Conservation (phyloP, 192 early-diverging fungal genomes). For the Martensiomyces pterosporus region DNA sequence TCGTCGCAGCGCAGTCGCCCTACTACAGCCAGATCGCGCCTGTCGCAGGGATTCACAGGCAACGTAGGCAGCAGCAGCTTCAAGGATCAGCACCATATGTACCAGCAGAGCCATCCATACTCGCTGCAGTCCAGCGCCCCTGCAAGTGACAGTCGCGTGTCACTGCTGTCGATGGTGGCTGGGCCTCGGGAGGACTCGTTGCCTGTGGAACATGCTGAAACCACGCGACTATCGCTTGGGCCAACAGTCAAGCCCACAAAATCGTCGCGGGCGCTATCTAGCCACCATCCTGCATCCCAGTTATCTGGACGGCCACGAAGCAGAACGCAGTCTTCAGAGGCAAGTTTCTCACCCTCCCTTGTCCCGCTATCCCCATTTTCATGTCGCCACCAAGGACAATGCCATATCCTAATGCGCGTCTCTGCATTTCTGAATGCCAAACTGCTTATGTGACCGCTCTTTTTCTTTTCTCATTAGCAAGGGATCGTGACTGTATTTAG, state of each 20-base stretch:
- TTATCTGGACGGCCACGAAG: constrained; percentile 38
- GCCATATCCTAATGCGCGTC: background rate
- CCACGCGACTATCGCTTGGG: constrained; percentile 15
- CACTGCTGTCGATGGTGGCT: constrained; percentile 37
- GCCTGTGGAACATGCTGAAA: constrained; percentile 5
- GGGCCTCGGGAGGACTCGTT: constrained; percentile 12
- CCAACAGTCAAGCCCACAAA: constrained; percentile 26
- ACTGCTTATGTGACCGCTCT: too few species aligned
- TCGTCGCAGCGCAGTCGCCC: constrained; percentile 26
- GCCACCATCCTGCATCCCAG: constrained; percentile 11
- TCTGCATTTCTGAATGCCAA: too few species aligned
- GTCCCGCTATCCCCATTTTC: background rate
- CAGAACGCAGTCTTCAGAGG: constrained; percentile 49
- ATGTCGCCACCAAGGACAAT: background rate
- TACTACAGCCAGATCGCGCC: constrained; percentile 32
- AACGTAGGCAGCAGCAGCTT: constrained; percentile 14
- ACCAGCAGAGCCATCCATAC: constrained; percentile 16
- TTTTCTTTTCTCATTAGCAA: constrained; percentile 25
- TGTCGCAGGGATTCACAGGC: constrained; percentile 28
- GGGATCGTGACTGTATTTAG: constrained; percentile 48
- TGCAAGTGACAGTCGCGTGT: constrained; percentile 36
- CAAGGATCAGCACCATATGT: constrained; percentile 25
- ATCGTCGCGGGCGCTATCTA: constrained; percentile 37
- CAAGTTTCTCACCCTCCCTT: constrained; percentile 9
- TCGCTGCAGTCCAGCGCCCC: background rate